Evolutionary conservation across 805 yeast species (phyloP), one percentile per base, ranked within the genome.

Genomic region (Candida incommunis): DNA sequence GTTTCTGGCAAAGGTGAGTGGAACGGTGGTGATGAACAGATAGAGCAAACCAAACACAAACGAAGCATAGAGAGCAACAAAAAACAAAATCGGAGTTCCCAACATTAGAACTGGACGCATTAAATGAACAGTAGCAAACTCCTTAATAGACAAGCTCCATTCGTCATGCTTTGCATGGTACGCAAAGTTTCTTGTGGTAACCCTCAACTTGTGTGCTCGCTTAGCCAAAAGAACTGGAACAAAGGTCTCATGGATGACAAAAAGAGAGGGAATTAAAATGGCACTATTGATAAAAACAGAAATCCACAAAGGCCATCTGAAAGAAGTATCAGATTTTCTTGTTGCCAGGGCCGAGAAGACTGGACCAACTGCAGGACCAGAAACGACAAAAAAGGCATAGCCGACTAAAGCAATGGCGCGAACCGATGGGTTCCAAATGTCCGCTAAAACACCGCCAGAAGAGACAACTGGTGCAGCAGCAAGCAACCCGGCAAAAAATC

Each of bases 161-260:
- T 90, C 92, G 16, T 88, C 96, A 60, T 84, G 94, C 64, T 84
- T 94, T 21, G 96, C 84, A 85, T 86, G 85, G 50, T 84, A 83
- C 55, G 82, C 82, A 48, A 70, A 69, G 60, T 87, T 82, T 41
- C 92, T 88, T 3, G 95, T 82, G 59, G 79, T 80, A 55, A 74
- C 71, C 65, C 96, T 75, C 54, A 86, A 58, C 56, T 61, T 71
- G 45, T 61, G 63, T 18, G 96, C 96, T 57, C 80, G 74, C 35
- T 58, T 68, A 54, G 78, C 76, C 50, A 85, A 68, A 43, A 86
- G 78, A 0, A 54, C 51, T 18, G 63, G 63, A 5, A 58, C 61
- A 48, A 67, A 71, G 4, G 64, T 62, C 63, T 69, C 61, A 58
- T 63, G 23, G 50, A 49, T 23, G 55, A 46, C 41, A 59, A 66